Conservation (phyloP, 306 rosid species). For the Trifolium subterraneum region DNA sequence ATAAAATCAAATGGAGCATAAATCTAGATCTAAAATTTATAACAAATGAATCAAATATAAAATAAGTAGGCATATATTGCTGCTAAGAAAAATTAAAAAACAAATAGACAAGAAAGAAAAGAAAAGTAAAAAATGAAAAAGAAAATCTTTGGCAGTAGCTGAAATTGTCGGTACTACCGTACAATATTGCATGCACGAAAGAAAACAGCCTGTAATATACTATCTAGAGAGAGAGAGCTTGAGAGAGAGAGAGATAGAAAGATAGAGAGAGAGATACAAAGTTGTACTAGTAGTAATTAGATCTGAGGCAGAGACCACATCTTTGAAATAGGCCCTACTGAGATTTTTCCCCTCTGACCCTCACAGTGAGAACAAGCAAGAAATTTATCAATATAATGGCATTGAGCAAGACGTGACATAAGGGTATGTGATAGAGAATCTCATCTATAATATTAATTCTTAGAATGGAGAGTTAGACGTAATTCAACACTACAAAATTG, state of each 20-base stretch:
- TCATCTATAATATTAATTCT: constrained; percentile 44
- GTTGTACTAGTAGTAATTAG: constrained; percentile 5
- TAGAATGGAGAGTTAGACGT: too few relatives aligned
- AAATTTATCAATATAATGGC: constrained; percentile 2
- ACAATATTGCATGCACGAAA: constrained; percentile 41
- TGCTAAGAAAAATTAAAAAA: not conserved
- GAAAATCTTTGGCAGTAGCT: constrained; percentile 40
- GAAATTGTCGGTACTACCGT: constrained; percentile 54
- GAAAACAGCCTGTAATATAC: constrained; percentile 43
- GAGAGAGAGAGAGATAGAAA: not conserved
- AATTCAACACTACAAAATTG: too few relatives aligned
- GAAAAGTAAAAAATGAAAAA: not conserved
- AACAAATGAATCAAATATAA: not conserved
- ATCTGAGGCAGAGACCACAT: constrained; percentile 44
- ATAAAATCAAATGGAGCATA: not conserved
- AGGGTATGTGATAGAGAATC: constrained; percentile 40
- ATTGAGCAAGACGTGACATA: constrained; percentile 39
- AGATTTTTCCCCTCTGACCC: constrained; percentile 47
- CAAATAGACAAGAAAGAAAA: not conserved
- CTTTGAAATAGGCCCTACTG: constrained; percentile 48
- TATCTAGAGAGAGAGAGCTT: too few relatives aligned
- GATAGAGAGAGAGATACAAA: not conserved
- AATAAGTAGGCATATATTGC: not conserved
- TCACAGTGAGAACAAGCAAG: constrained; percentile 39
- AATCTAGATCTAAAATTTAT: not conserved